Conservation (phyloP, 2,329 filamentous ascomycete species). For the Thielaviopsis punctulata region DNA sequence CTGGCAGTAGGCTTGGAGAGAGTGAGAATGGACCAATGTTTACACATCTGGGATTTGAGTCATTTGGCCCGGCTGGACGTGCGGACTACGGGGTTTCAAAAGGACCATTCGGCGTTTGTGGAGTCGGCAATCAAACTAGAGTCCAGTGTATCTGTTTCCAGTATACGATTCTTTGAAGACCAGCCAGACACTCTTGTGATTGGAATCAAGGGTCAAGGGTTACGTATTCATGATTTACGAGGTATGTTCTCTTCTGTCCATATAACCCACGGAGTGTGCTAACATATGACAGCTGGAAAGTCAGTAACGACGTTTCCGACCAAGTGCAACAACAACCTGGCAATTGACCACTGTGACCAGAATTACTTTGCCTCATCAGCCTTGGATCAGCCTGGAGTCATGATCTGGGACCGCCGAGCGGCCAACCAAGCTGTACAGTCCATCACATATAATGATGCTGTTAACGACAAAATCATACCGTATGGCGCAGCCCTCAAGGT, state of each 20-base stretch:
- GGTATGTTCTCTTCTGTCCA: slow-evolving; percentile 27
- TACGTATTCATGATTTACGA: slow-evolving; percentile 63
- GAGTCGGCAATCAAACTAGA: slow-evolving; percentile 43
- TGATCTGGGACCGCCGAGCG: slow-evolving; percentile 64
- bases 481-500: slow-evolving; percentile 45
- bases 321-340: slow-evolving; percentile 51
- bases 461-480: slow-evolving; percentile 42
- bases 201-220: slow-evolving; percentile 56
- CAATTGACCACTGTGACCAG: slow-evolving; percentile 62
- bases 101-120: slow-evolving; percentile 22
- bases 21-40: slow-evolving; percentile 63
- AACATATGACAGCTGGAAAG: slow-evolving; percentile 27
- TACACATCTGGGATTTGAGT: slow-evolving; percentile 69
- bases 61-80: slow-evolving; percentile 35
- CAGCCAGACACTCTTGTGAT: slow-evolving; percentile 59
- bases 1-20: slow-evolving; percentile 66
- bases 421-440: slow-evolving; percentile 35
- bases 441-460: slow-evolving; percentile 35
- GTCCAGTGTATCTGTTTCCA: slow-evolving; percentile 58
- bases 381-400: slow-evolving; percentile 54
- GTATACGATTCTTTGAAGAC: slow-evolving; percentile 65
- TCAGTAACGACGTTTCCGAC: slow-evolving; percentile 44
- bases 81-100: slow-evolving; percentile 28
- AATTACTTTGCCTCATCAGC: slow-evolving; percentile 76
- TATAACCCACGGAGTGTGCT: slow-evolving; percentile 14